Percentiles rank a stretch among this genome's conserved stretches.
Evolutionary conservation across 441 rosid genomes (phyloP).

Genomic region (Erodium texanum): DNA sequence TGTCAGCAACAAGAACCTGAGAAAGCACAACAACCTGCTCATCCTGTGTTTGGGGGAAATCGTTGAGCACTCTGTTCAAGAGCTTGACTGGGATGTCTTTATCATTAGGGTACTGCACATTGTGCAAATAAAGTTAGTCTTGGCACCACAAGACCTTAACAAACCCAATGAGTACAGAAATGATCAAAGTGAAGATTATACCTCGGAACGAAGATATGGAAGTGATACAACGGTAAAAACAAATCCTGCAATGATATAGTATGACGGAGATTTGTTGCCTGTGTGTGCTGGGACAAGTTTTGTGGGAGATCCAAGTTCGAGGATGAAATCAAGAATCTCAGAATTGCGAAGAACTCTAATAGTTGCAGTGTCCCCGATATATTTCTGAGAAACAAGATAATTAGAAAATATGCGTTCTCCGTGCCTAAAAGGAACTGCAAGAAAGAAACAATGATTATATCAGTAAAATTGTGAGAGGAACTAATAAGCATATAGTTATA

Average conservation of each 20-base stretch:
- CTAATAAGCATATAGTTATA: no score
- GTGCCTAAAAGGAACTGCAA: slow-evolving; percentile 79
- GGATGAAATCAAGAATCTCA: slow-evolving; percentile 42
- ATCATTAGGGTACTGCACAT: no score
- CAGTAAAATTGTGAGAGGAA: no score
- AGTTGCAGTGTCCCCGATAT: slow-evolving; percentile 66
- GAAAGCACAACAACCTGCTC: no score
- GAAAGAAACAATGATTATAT: no score
- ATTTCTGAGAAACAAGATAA: slow-evolving; percentile 84
- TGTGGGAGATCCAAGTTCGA: slow-evolving; percentile 69
- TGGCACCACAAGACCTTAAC: no score
- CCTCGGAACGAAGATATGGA: slow-evolving; percentile 95
- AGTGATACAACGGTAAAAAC: slow-evolving; percentile 77
- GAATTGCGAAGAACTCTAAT: slow-evolving; percentile 70
- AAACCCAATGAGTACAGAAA: no score
- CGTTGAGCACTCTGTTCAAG: no score
- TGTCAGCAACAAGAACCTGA: no score
- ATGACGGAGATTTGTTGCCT: slow-evolving; percentile 70
- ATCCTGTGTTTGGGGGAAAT: no score
- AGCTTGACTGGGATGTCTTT: no score
- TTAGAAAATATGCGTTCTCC: slow-evolving; percentile 95
- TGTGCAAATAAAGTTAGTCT: no score
- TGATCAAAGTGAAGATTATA: slow-evolving; percentile 7
- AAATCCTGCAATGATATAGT: slow-evolving; percentile 60
- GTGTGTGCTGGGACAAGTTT: slow-evolving; percentile 74